Conservation (phyloP, 257 asterid genomes). For the Solanum clarkiae region DNA sequence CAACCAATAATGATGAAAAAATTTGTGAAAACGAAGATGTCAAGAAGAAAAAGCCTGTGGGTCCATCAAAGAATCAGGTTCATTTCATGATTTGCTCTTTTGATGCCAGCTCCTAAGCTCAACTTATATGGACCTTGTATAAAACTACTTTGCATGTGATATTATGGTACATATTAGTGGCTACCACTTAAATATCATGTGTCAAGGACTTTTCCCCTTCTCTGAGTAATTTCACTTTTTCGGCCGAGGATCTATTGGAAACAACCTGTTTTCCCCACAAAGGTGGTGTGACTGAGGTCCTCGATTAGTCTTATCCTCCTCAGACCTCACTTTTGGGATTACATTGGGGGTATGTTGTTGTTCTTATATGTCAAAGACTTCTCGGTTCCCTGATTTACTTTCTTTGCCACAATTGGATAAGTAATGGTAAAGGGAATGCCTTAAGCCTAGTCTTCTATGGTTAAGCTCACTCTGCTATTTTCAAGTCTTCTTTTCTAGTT, state of each 20-base stretch:
- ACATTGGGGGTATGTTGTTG: background rate
- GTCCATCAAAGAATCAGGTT: slow-evolving; percentile 48
- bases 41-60: slow-evolving; percentile 28
- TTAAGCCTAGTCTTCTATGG: background rate
- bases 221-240: background rate
- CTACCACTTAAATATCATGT: background rate
- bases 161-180: background rate
- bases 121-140: background rate
- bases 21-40: slow-evolving; percentile 26
- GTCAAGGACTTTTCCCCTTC: background rate
- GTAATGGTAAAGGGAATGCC: background rate
- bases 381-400: background rate
- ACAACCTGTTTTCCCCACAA: background rate
- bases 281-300: background rate
- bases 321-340: background rate
- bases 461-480: background rate
- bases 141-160: background rate
- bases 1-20: slow-evolving; percentile 19
- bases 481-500: background rate
- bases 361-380: background rate
- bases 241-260: background rate
- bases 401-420: background rate
- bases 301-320: background rate
- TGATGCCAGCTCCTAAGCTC: background rate
- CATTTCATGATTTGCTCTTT: background rate